Percentiles rank a stretch among this genome's conserved stretches.
phyloP scores from a whole-genome alignment of 1,284 basidiomycete species.

The Irpex sp. region DNA sequence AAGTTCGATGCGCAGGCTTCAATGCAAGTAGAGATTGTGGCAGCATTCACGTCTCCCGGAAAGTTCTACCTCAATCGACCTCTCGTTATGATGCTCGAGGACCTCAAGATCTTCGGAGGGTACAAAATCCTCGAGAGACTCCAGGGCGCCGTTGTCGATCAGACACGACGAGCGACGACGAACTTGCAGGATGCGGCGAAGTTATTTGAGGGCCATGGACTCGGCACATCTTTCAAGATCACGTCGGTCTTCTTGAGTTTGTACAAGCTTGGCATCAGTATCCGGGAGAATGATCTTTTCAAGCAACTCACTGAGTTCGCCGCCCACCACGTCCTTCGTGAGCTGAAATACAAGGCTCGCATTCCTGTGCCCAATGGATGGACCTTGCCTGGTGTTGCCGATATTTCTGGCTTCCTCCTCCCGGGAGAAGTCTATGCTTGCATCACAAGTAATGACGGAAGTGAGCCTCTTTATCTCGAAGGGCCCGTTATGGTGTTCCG shows the following conservation, averaged over 20 bases:
- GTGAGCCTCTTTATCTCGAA: slow-evolving; percentile 41
- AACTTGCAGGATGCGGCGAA: slow-evolving; percentile 39
- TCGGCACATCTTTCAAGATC: slow-evolving; percentile 34
- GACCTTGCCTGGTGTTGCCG: slow-evolving; percentile 69
- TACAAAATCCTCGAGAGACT: slow-evolving; percentile 46
- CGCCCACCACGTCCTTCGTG: slow-evolving; percentile 25
- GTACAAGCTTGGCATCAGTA: slow-evolving; percentile 26
- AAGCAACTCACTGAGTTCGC: slow-evolving; percentile 36
- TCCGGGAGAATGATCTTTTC: slow-evolving; percentile 49
- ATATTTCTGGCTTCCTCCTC: slow-evolving; percentile 54
- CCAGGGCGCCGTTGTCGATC: slow-evolving; percentile 45
- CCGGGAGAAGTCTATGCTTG: slow-evolving; percentile 59
- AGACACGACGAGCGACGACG: slow-evolving; percentile 32
- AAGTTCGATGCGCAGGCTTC: slow-evolving; percentile 56
- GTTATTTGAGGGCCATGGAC: slow-evolving; percentile 37
- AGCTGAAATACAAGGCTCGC: slow-evolving; percentile 66
- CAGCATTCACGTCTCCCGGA: slow-evolving; percentile 50
- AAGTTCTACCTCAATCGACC: slow-evolving; percentile 53
- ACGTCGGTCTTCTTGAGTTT: slow-evolving; percentile 31
- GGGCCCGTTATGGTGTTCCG: slow-evolving; percentile 57
- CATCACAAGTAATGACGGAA: slow-evolving; percentile 24
- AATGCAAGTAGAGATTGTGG: slow-evolving; percentile 65
- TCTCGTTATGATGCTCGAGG: slow-evolving; percentile 20
- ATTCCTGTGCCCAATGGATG: slow-evolving; percentile 65
- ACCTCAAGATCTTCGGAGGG: slow-evolving; percentile 8